A percentile compares a stretch with the other conserved stretches of the same genome.
Evolutionary conservation across 306 rosid species (phyloP).

Genomic region (Quercus mongolica): DNA sequence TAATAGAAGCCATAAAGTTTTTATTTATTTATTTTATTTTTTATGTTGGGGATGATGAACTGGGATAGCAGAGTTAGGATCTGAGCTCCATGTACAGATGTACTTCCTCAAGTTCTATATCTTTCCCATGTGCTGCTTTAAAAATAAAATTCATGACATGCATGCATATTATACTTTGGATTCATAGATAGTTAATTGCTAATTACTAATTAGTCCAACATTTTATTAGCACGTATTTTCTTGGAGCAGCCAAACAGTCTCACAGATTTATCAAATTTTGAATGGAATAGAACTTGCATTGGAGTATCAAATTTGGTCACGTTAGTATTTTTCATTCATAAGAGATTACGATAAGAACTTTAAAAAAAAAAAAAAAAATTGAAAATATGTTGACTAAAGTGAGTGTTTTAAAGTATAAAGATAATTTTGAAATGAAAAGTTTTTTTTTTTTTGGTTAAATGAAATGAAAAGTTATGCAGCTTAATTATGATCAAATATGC

Average conservation of each 20-base stretch:
- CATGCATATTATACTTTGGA: background rate
- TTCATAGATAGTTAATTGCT: background rate
- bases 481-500: too few species aligned
- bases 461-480: too few species aligned
- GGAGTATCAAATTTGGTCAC: too few species aligned
- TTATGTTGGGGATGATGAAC: background rate
- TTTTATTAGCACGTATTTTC: background rate
- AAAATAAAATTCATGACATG: background rate
- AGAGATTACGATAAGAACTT: too few species aligned
- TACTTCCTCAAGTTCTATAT: background rate
- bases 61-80: conserved; percentile 8
- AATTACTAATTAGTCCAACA: background rate
- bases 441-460: too few species aligned
- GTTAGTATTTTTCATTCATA: too few species aligned
- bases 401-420: too few species aligned
- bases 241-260: background rate
- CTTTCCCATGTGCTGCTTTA: background rate
- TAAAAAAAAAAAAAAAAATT: too few species aligned
- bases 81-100: background rate
- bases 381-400: too few species aligned
- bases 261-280: background rate
- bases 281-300: too few species aligned
- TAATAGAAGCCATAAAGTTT: background rate
- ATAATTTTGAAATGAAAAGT: too few species aligned
- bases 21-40: too few species aligned